Evolutionary conservation across 2,329 filamentous ascomycete genomes (phyloP), one percentile per base, ranked within the genome.

Genomic region (Mariannaea elegans): DNA sequence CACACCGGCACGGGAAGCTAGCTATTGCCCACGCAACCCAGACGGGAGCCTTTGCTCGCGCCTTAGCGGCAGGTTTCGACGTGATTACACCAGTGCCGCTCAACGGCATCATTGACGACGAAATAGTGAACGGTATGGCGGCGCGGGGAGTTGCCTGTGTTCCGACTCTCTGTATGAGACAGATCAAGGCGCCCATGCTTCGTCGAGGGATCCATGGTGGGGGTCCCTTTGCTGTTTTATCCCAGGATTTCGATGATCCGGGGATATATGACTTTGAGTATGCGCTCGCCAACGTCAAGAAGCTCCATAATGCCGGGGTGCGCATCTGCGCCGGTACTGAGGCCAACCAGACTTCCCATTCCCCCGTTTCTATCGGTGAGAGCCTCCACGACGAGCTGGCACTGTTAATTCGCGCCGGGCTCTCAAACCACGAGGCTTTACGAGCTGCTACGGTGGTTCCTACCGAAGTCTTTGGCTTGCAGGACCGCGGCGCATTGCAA

Each of bases 281-380:
- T 52, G 68, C 71, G 2, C 45, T 70, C 7, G 59, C 49, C 12
- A 70, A 68, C 50, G 72, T 76, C 14, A 55, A 42, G 31, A 62
- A 47, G 7, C 70, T 71, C 47, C 48, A 72, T 51, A 36, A 55
- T 7, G 71, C 72, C 6, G 72, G 73, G 10, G 69, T 75, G 16
- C 61, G 65, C 5, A 71, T 76, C 29, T 60, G 72, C 14, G 71
- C 71, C 7, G 74, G 75, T 4, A 75, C 74, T 16, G 72, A 73
- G 19, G 65, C 73, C n/a, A 69, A 66, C 47, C 36, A 57, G 57
- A 64, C 32, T 48, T 66, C 29, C 2, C 47, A 42, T 1, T 9
- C 24, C 3, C 9, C 31, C 13, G 54, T 66, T 3, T 44, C 64
- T 7, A 50, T 67, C 2, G 54, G 64, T 7, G 65, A 68, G 29